Evolutionary conservation across 371 early-diverging fungal species (phyloP), one percentile per base, ranked within the genome.

Genomic region (Mortierella sp.): DNA sequence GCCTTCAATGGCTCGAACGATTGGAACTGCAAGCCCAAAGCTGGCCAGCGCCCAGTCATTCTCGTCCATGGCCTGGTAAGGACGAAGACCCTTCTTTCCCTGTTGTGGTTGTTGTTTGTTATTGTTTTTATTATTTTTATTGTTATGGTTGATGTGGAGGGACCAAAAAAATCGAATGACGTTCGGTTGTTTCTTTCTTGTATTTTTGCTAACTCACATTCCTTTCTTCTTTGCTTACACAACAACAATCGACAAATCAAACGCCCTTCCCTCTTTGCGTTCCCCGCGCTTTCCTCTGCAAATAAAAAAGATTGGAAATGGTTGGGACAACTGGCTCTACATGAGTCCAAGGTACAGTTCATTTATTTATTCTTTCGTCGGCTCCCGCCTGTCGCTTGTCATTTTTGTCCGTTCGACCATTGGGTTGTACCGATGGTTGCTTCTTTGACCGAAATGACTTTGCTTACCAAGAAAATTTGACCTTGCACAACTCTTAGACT

Each of bases 291-390:
- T 10, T 50, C 26, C 14, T 42, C 45, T n/a, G 24, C 47, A 28
- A 57, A 52, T 3, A 52, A 26, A 65, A 21, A 58, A 82, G 82
- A 74, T 82, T 55, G 84, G 52, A 45, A 84, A 84, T 34, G 76
- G 76, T 21, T 84, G 84, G 84, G 84, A 84, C 70, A 86, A 87
- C 71, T 87, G 87, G 87, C 34, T 81, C 60, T 87, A 83, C 63
- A 78, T 87, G 80, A 73, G 70, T 4, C 87, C 87, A 55, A 55
- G 55, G 55, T 55, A 38, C 42, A 38, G 1, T 38, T 38, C 42
- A n/a, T n/a, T n/a, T n/a, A n/a, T n/a, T n/a, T n/a, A n/a, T n/a
- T n/a, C n/a, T n/a, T n/a, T n/a, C n/a, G n/a, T n/a, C n/a, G n/a
- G n/a, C n/a, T n/a, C n/a, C n/a, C n/a, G n/a, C n/a, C n/a, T n/a